Conservation (phyloP, 306 rosid species). For the Dalbergia cultrata region DNA sequence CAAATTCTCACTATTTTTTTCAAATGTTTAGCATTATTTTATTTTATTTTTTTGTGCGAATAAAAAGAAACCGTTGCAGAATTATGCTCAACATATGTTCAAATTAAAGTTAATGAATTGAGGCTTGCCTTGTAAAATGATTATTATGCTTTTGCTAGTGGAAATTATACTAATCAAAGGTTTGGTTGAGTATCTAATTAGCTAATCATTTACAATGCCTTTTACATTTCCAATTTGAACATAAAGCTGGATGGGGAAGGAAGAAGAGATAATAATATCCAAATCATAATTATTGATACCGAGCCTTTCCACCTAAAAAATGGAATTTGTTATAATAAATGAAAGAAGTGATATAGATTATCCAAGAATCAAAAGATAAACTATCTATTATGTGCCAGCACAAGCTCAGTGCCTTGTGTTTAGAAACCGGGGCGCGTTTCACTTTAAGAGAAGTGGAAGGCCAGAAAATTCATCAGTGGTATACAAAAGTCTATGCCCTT, state of each 20-base stretch:
- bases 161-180: neutral
- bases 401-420: too few species aligned
- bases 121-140: neutral
- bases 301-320: too few species aligned
- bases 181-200: neutral
- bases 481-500: neutral
- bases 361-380: neutral
- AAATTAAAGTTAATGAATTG: neutral
- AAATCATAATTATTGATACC: too few species aligned
- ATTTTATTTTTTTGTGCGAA: too few species aligned
- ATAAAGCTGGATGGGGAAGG: too few species aligned
- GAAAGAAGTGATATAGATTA: neutral
- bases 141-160: neutral
- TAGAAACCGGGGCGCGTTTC: too few species aligned
- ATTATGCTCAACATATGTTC: neutral
- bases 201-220: neutral
- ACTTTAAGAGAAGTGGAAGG: neutral
- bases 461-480: neutral
- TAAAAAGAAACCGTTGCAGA: too few species aligned
- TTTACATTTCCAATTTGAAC: too few species aligned
- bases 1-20: too few species aligned
- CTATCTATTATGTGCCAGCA: neutral
- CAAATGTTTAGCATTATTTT: too few species aligned
- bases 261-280: too few species aligned
- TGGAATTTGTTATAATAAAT: too few species aligned